Conservation (phyloP, 495 filamentous ascomycete species). For the Penicillium bialowiezense region DNA sequence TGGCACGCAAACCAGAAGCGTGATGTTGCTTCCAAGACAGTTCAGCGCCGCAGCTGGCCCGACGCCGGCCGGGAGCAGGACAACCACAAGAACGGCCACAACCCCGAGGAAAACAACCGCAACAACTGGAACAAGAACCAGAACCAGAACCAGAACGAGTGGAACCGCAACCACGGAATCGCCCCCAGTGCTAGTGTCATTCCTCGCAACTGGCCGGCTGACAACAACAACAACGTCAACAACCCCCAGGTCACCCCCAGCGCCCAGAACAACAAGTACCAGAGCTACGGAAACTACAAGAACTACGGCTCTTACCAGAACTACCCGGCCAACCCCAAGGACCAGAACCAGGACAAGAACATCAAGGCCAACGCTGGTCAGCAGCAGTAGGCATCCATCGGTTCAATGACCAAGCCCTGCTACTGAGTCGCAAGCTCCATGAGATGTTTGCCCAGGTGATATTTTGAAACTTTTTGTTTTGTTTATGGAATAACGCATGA, state of each 20-base stretch:
- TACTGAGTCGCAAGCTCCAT: too few species aligned
- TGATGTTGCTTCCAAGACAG: not conserved
- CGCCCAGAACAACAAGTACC: not conserved
- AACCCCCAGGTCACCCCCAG: slow-evolving; percentile 9
- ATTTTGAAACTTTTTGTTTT: not conserved
- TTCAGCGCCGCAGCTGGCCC: slow-evolving; percentile 8
- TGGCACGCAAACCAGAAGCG: slow-evolving; percentile 19
- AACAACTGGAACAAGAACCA: slow-evolving; percentile 16
- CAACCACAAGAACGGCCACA: slow-evolving; percentile 8
- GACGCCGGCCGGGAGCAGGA: slow-evolving; percentile 6
- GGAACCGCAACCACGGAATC: not conserved
- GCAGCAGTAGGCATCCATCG: slow-evolving; percentile 3
- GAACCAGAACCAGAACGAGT: too few species aligned
- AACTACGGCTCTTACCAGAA: slow-evolving; percentile 12
- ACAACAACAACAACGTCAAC: not conserved
- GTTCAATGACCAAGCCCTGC: too few species aligned
- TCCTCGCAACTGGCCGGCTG: not conserved
- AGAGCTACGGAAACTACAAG: slow-evolving; percentile 8
- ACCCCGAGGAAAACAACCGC: slow-evolving; percentile 9
- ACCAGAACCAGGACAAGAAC: slow-evolving; percentile 4
- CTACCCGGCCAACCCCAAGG: slow-evolving; percentile 1
- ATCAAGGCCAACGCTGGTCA: slow-evolving; percentile 10
- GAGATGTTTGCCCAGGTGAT: too few species aligned
- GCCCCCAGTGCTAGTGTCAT: not conserved
- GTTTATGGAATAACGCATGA: slow-evolving; percentile 9